Conservation (phyloP, 208 protist species). For the Crithidia mellificae region DNA sequence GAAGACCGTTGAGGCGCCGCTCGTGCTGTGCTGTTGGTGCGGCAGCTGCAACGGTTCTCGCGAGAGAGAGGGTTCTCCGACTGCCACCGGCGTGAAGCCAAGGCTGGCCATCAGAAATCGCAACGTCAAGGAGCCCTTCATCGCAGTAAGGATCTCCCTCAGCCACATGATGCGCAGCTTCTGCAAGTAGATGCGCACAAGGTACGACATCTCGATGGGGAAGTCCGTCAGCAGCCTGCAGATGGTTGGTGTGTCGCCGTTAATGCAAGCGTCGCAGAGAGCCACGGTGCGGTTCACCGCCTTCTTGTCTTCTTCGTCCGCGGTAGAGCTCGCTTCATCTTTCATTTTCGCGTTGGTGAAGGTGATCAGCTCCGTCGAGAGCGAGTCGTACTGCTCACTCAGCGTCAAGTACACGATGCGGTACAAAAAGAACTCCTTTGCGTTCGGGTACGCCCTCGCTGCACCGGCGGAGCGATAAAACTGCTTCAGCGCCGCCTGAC, state of each 20-base stretch:
- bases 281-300: constrained; percentile 43
- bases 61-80: no score
- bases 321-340: constrained; percentile 31
- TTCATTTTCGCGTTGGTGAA: constrained; percentile 61
- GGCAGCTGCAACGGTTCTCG: no score
- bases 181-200: constrained; percentile 81
- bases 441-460: constrained; percentile 17
- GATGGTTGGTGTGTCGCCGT: constrained; percentile 65
- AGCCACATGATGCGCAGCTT: constrained; percentile 78
- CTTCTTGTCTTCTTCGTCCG: constrained; percentile 3
- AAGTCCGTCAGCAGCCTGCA: constrained; percentile 50
- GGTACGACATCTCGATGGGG: constrained; percentile 53
- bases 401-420: constrained; percentile 81
- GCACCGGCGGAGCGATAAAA: constrained; percentile 70
- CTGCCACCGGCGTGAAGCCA: constrained; percentile 56
- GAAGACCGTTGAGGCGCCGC: constrained; percentile 20
- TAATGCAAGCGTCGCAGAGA: constrained; percentile 70
- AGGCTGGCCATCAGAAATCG: constrained; percentile 61
- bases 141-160: constrained; percentile 46
- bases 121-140: constrained; percentile 59
- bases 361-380: constrained; percentile 81
- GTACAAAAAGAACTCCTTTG: constrained; percentile 84
- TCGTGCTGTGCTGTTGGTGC: neutral
- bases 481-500: constrained; percentile 92
- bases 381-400: constrained; percentile 77